Conservation (phyloP, 2,329 filamentous ascomycete species). For the Botrytis tulipae region DNA sequence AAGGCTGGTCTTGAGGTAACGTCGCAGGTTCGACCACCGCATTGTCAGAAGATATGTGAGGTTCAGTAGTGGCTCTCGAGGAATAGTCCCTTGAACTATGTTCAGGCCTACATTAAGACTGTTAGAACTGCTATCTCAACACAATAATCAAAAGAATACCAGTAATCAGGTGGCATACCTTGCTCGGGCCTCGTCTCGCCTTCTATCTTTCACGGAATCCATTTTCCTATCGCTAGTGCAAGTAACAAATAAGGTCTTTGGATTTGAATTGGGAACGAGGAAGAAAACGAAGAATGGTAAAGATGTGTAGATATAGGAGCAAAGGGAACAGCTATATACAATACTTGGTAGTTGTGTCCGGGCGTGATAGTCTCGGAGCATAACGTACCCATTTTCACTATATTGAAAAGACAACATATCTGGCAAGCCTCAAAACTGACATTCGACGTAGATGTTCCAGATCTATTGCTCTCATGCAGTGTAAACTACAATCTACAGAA, state of each 20-base stretch:
- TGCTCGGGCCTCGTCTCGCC: background rate
- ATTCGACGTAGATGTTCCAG: background rate
- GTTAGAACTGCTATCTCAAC: background rate
- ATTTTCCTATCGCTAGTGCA: background rate
- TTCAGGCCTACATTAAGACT: background rate
- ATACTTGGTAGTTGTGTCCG: background rate
- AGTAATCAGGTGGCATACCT: background rate
- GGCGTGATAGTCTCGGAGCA: background rate
- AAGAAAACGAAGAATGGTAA: background rate
- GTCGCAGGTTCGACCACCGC: background rate
- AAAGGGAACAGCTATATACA: background rate
- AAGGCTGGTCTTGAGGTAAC: too few species aligned
- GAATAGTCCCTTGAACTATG: background rate
- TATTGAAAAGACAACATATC: background rate
- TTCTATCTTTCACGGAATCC: background rate
- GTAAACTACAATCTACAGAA: background rate
- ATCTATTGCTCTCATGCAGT: background rate
- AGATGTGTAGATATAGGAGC: background rate
- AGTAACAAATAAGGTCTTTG: background rate
- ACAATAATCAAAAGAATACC: background rate
- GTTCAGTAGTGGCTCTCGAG: background rate
- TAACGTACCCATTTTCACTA: background rate
- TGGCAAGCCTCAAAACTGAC: background rate
- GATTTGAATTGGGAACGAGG: background rate
- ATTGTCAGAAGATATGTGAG: background rate